Evolutionary conservation across 495 filamentous ascomycete genomes (phyloP).

Genomic region (Podospora fimiseda): DNA sequence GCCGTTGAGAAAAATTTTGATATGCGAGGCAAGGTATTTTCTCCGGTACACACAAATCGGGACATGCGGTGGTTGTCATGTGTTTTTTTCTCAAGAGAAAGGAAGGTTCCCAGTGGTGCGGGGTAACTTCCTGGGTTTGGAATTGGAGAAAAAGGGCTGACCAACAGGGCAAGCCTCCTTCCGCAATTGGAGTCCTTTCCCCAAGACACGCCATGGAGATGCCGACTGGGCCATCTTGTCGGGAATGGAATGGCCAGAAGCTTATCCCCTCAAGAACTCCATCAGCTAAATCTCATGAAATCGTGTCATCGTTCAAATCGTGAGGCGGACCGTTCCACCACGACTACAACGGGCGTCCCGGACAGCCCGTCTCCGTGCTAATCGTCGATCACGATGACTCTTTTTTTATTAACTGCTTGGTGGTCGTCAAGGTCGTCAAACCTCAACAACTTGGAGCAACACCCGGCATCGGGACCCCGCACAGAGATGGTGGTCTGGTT

Average conservation of each 20-base stretch:
- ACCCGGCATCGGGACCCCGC: neutral
- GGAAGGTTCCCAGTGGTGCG: neutral
- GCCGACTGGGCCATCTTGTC: neutral
- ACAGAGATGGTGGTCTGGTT: neutral
- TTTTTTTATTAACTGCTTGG: too few relatives aligned
- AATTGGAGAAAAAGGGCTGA: too few relatives aligned
- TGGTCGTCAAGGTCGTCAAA: too few relatives aligned
- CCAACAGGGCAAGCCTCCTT: neutral
- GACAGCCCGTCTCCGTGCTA: too few relatives aligned
- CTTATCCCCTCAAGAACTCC: too few relatives aligned
- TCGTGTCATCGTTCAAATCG: neutral
- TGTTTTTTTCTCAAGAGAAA: neutral
- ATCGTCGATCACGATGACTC: neutral
- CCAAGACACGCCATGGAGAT: neutral
- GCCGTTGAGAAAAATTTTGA: neutral
- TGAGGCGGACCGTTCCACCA: neutral
- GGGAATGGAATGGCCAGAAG: neutral
- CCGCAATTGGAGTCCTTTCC: neutral
- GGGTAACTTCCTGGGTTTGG: too few relatives aligned
- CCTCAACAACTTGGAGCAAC: too few relatives aligned
- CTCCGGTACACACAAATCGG: neutral
- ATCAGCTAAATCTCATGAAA: too few relatives aligned
- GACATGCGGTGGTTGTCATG: constrained; percentile 17
- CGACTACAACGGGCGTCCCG: too few relatives aligned
- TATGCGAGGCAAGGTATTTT: too few relatives aligned